Conservation (phyloP, 331 rosid genomes). For the Quercus tomentella region DNA sequence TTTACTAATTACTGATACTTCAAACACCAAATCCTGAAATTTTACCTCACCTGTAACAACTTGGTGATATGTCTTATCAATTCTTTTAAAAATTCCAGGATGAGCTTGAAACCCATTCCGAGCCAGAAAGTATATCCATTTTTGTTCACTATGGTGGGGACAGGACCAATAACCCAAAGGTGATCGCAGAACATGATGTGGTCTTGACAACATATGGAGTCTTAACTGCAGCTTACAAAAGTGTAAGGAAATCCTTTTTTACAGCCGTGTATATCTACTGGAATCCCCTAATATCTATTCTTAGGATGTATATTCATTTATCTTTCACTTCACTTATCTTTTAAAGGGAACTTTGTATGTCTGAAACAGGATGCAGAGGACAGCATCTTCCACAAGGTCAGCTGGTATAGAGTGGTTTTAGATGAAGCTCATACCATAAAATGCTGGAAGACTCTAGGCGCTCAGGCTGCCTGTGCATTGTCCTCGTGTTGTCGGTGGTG, state of each 20-base stretch:
- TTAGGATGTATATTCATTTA: not conserved
- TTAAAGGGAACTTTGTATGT: not conserved
- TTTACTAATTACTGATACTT: not conserved
- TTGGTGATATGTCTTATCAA: slow-evolving; percentile 16
- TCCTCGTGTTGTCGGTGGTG: slow-evolving; percentile 90
- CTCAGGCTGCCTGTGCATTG: slow-evolving; percentile 61
- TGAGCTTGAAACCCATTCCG: slow-evolving; percentile 79
- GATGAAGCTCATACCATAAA: slow-evolving; percentile 93
- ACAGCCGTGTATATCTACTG: not conserved
- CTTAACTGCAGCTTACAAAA: slow-evolving; percentile 46
- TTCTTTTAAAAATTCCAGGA: slow-evolving; percentile 47
- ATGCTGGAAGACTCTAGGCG: slow-evolving; percentile 50
- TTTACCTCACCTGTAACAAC: not conserved
- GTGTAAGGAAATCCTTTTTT: slow-evolving; percentile 37
- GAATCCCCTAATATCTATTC: not conserved
- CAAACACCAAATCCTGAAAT: not conserved
- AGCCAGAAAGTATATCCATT: slow-evolving; percentile 49
- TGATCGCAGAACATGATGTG: slow-evolving; percentile 59
- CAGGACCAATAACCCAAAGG: slow-evolving; percentile 47
- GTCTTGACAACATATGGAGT: slow-evolving; percentile 87
- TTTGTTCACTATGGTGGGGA: slow-evolving; percentile 83
- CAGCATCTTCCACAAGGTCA: slow-evolving; percentile 65
- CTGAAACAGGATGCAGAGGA: slow-evolving; percentile 46
- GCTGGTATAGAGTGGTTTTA: slow-evolving; percentile 86
- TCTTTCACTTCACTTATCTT: not conserved